A percentile compares a stretch with the other conserved stretches of the same genome.
These are phyloP conservation scores for Phytophthora sojae DNA, from an alignment of 352 stramenopile genomes.

Conservation along the genomic window DNA sequence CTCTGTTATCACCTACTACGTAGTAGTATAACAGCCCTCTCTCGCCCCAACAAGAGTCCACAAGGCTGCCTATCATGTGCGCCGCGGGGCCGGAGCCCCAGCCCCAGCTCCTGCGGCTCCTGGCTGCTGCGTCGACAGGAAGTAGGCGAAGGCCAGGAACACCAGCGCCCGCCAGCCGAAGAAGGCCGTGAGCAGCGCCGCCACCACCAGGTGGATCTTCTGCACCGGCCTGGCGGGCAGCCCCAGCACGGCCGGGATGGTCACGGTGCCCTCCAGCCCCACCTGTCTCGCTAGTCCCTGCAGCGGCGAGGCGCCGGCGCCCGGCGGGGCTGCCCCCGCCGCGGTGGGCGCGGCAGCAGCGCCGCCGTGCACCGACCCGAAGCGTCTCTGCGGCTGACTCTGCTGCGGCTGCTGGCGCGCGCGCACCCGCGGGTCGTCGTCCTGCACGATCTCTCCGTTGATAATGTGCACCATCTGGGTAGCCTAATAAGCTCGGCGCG, in stretches of 20 bases:
- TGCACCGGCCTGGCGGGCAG: constrained; percentile 59
- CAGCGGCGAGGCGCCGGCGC: constrained; percentile 42
- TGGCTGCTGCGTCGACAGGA: constrained; percentile 63
- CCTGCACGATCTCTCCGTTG: constrained; percentile 87
- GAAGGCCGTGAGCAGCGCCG: constrained; percentile 57
- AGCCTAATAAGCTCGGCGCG: neutral
- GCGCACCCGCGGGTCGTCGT: constrained; percentile 83
- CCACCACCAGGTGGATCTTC: constrained; percentile 77
- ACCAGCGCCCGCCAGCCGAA: constrained; percentile 82
- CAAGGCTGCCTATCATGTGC: constrained; percentile 17
- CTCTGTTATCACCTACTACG: neutral
- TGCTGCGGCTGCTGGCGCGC: constrained; percentile 33
- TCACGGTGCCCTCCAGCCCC: constrained; percentile 70
- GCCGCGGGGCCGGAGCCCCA: constrained; percentile 15
- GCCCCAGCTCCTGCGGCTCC: constrained; percentile 1
- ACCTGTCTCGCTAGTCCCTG: constrained; percentile 57
- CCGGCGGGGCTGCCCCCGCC: constrained; percentile 10
- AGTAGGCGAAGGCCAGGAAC: constrained; percentile 73
- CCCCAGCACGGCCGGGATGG: constrained; percentile 66
- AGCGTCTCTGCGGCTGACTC: constrained; percentile 25
- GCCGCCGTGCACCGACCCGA: constrained; percentile 41
- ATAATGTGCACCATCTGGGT: constrained; percentile 83
- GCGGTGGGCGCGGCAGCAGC: constrained; percentile 14
- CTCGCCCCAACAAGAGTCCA: neutral
- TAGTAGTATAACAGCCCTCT: neutral